Percentiles rank a stretch among this genome's conserved stretches.
These are phyloP conservation scores for Beauveria medogensis DNA, from an alignment of 2,329 filamentous ascomycete genomes.

Conservation along the genomic window DNA sequence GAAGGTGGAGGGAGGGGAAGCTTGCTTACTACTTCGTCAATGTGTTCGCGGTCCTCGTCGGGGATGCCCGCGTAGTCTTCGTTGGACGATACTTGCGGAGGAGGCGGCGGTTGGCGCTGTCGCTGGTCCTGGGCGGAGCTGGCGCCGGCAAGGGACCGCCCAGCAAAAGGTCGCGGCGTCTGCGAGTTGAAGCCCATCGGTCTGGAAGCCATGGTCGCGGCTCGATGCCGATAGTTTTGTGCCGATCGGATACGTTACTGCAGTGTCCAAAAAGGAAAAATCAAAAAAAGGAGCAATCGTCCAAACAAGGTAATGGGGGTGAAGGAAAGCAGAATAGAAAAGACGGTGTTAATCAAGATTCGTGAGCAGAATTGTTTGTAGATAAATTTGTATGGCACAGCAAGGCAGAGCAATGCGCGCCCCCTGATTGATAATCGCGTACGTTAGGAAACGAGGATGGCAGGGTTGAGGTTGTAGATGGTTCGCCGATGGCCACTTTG, in stretches of 20 bases:
- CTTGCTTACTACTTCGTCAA: slow-evolving; percentile 74
- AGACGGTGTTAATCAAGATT: background rate
- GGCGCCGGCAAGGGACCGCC: slow-evolving; percentile 25
- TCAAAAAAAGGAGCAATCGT: background rate
- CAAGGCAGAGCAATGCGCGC: background rate
- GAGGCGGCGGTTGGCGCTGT: slow-evolving; percentile 20
- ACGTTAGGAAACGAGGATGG: background rate
- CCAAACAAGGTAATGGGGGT: background rate
- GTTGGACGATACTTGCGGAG: slow-evolving; percentile 28
- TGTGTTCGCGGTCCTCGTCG: slow-evolving; percentile 87
- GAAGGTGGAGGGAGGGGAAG: background rate
- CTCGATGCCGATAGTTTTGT: background rate
- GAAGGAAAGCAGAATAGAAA: background rate
- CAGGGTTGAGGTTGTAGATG: background rate
- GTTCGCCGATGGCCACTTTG: slow-evolving; percentile 10
- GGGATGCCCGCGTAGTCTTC: slow-evolving; percentile 45
- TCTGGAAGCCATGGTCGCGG: slow-evolving; percentile 4
- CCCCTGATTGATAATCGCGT: background rate
- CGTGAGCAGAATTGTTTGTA: background rate
- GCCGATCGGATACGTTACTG: background rate
- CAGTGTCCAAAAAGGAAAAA: background rate
- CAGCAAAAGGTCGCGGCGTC: slow-evolving; percentile 29
- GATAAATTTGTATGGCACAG: slow-evolving; percentile 6
- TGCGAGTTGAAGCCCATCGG: slow-evolving; percentile 27
- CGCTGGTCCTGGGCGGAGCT: slow-evolving; percentile 22